phyloP scores from a whole-genome alignment of 345 rosid species.

The Eucalyptus albens region DNA sequence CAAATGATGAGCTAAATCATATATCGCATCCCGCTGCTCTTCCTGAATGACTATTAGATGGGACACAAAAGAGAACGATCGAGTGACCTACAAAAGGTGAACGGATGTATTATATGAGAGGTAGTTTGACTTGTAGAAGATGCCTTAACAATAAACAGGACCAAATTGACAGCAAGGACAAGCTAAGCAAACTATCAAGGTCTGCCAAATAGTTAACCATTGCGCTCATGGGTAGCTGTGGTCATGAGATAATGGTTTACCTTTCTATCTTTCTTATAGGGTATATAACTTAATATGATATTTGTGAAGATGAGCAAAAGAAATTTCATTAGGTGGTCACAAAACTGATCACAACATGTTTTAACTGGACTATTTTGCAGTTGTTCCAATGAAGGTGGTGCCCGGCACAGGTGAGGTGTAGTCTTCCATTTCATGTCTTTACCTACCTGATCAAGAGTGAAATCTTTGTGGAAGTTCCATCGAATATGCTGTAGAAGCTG shows the following conservation, averaged over 20 bases:
- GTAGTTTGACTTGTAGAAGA: neutral
- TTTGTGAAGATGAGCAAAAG: neutral
- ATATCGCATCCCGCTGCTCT: conserved; percentile 53
- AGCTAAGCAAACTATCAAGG: neutral
- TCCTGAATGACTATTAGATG: conserved; percentile 77
- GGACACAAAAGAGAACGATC: conserved; percentile 63
- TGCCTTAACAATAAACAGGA: neutral
- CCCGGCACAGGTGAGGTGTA: neutral
- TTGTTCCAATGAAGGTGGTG: neutral
- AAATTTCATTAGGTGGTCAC: neutral
- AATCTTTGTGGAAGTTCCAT: conserved; percentile 56
- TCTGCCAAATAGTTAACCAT: neutral
- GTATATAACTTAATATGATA: neutral
- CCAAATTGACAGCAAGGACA: neutral
- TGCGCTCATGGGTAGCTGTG: neutral
- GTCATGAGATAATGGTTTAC: neutral
- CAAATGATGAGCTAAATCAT: conserved; percentile 38
- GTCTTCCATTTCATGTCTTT: neutral
- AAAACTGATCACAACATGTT: neutral
- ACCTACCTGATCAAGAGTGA: conserved; percentile 70
- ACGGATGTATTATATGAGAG: neutral
- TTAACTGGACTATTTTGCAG: neutral
- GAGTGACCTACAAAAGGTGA: conserved; percentile 36
- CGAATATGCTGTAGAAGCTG: conserved; percentile 50
- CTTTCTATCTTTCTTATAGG: neutral